A percentile compares a stretch with the other conserved stretches of the same genome.
These are phyloP conservation scores for Chenopodium quinoa DNA, from an alignment of 148 eudicot genomes.

Conservation along the genomic window DNA sequence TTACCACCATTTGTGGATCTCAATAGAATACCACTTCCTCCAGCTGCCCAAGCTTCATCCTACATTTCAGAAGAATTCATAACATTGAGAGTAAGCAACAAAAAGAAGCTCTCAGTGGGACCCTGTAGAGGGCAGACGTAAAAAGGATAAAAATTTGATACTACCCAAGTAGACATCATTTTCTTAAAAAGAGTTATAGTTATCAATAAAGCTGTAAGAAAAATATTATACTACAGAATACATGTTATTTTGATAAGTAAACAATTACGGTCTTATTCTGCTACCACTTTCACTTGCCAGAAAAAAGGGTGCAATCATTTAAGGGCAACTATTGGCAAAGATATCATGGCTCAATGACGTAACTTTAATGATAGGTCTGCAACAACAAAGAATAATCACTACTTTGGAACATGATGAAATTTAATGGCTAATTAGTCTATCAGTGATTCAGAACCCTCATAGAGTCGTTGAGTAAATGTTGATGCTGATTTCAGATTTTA, in stretches of 20 bases:
- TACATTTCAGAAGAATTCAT: slow-evolving; percentile 25
- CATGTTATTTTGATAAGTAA: no score
- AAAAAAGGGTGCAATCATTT: no score
- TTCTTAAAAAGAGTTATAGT: neutral
- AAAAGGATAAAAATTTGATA: neutral
- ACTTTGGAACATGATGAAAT: neutral
- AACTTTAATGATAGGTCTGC: no score
- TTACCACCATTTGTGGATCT: slow-evolving; percentile 93
- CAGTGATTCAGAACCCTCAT: no score
- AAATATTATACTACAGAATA: no score
- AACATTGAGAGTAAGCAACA: neutral
- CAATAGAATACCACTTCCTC: slow-evolving; percentile 91
- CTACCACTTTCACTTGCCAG: no score
- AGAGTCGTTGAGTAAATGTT: no score
- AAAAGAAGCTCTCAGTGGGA: neutral
- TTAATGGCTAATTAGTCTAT: neutral
- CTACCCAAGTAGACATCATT: neutral
- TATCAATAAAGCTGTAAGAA: neutral
- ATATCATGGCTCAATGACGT: neutral
- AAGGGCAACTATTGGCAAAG: neutral
- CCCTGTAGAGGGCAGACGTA: neutral
- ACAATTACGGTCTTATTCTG: no score
- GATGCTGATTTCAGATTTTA: no score
- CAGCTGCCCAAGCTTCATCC: slow-evolving; percentile 99
- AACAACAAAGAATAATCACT: no score